These are phyloP conservation scores for Apium graveolens DNA, from an alignment of 129 eudicot genomes.

Conservation along the genomic window DNA sequence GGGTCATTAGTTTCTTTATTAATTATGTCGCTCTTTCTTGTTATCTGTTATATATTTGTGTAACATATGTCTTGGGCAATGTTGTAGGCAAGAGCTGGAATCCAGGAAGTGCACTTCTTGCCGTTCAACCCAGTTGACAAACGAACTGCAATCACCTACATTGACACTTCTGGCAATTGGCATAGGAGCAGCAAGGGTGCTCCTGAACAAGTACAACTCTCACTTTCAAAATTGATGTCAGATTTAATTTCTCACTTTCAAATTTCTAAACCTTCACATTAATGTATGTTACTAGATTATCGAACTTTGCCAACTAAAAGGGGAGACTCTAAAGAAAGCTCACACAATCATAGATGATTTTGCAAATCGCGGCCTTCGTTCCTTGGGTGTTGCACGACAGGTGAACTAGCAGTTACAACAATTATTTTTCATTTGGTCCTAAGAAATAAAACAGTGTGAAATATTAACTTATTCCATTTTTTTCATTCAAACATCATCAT, in stretches of 20 bases:
- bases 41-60: neutral
- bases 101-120: slow-evolving; percentile 76
- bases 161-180: slow-evolving; percentile 59
- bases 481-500: neutral
- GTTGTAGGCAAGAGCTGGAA: slow-evolving; percentile 63
- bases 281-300: slow-evolving; percentile 42
- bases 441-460: neutral
- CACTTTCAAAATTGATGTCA: neutral
- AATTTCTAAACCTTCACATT: slow-evolving; percentile 1
- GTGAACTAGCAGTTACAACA: slow-evolving; percentile 13
- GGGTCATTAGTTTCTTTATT: neutral
- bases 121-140: slow-evolving; percentile 89
- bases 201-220: slow-evolving; percentile 74
- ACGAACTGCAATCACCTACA: slow-evolving; percentile 86
- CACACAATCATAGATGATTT: slow-evolving; percentile 54
- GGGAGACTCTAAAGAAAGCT: slow-evolving; percentile 49
- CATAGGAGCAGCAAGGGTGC: slow-evolving; percentile 92
- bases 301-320: slow-evolving; percentile 66
- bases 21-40: neutral
- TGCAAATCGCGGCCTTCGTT: slow-evolving; percentile 88
- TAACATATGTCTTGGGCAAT: neutral
- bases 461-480: neutral
- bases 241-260: neutral
- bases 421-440: neutral
- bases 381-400: slow-evolving; percentile 69